These are phyloP conservation scores for Phialemoniopsis sp. DNA, from an alignment of 2,329 filamentous ascomycete genomes.

Conservation along the genomic window DNA sequence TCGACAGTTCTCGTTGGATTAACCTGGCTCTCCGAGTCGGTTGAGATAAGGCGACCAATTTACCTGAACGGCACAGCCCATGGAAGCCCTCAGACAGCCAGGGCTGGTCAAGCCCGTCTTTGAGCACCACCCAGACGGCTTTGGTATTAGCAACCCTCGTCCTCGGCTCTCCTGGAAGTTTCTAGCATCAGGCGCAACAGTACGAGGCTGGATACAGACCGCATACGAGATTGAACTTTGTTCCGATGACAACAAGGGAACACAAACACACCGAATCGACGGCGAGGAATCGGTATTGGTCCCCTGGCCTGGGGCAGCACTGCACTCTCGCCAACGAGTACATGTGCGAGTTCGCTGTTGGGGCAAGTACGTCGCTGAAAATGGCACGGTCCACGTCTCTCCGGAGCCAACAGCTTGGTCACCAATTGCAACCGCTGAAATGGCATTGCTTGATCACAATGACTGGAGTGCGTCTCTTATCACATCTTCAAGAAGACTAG, in stretches of 20 bases:
- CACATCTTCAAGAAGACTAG: too few species aligned
- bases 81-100: too few species aligned
- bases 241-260: neutral
- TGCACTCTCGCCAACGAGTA: constrained; percentile 7
- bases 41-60: too few species aligned
- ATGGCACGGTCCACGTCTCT: too few species aligned
- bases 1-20: too few species aligned
- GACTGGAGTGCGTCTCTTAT: constrained; percentile 6
- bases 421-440: constrained; percentile 8
- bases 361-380: neutral
- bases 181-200: neutral
- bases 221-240: constrained; percentile 11
- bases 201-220: constrained; percentile 9
- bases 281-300: constrained; percentile 20
- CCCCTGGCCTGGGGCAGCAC: constrained; percentile 23
- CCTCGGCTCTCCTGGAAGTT: constrained; percentile 18
- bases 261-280: constrained; percentile 3
- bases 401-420: constrained; percentile 9
- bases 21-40: too few species aligned
- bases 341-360: constrained; percentile 7
- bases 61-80: too few species aligned
- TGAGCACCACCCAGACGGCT: constrained; percentile 14
- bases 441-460: constrained; percentile 5
- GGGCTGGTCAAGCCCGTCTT: neutral
- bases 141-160: constrained; percentile 9